Conservation (phyloP, 495 filamentous ascomycete genomes). For the Neurospora intermedia region DNA sequence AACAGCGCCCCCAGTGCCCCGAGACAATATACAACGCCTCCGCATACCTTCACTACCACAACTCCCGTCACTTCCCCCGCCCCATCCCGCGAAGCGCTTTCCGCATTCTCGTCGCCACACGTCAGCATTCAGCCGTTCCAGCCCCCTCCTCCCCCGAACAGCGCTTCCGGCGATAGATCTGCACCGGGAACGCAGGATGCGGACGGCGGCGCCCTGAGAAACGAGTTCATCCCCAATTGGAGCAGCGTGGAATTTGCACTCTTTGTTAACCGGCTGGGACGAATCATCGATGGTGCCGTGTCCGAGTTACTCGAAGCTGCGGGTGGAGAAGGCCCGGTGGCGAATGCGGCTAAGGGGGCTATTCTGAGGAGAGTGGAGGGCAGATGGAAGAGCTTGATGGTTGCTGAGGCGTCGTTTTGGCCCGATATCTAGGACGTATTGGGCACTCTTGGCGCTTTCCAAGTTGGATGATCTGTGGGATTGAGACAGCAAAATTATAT, state of each 20-base stretch:
- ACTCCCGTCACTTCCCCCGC: neutral
- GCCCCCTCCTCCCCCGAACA: neutral
- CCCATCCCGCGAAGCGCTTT: neutral
- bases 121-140: neutral
- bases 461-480: neutral
- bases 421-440: constrained; percentile 11
- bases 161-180: neutral
- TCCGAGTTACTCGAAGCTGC: constrained; percentile 8
- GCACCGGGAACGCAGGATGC: constrained; percentile 24
- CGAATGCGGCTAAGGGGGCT: constrained; percentile 7
- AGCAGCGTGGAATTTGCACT: constrained; percentile 45
- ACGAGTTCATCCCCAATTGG: constrained; percentile 59
- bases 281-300: constrained; percentile 21
- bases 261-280: constrained; percentile 38
- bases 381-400: constrained; percentile 23
- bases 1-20: neutral
- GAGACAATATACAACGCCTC: neutral
- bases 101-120: neutral
- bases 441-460: neutral
- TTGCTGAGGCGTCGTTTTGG: constrained; percentile 27
- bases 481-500: neutral
- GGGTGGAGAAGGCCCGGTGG: constrained; percentile 5
- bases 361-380: constrained; percentile 20
- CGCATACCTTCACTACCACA: neutral
- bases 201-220: constrained; percentile 52